Base-by-base conservation (phyloP, 257 asterid species). In the Solanum corneliomulleri region DNA sequence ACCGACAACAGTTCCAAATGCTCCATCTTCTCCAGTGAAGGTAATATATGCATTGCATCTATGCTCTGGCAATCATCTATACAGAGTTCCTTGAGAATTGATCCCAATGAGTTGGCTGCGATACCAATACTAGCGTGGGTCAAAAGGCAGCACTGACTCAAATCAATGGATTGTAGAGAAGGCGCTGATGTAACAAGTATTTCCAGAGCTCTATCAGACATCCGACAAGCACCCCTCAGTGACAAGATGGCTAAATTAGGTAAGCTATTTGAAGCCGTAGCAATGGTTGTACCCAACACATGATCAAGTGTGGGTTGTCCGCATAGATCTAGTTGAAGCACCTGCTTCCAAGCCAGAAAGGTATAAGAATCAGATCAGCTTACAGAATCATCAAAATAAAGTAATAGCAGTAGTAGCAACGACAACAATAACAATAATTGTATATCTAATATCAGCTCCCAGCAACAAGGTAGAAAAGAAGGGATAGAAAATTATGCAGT, bases 201-300 rank as follows among this genome's bases (percentile, higher is more conserved):
- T 90, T 88, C 90, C 80, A 96, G 86, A 49, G 96, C 98, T 45
- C 60, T 45, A 87, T 96, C 98, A 20, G 96, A 87, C 80, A 96
- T 89, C 85, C 96, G 98, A 71, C 95, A 92, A 16, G 99, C 99
- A 41, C 99, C 99, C 94, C 96, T 96, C 86, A 96, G 92, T 77
- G 99, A 95, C 87, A 96, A 10, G 44, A 91, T 90, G 33, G 85
- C 87, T 88, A 96, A 87, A 62, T 89, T 93, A 83, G 94, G 91
- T 74, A 96, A 92, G 82, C 89, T 87, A 64, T 49, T 89, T 29
- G 89, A 75, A 85, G 91, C 75, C 77, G 72, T 86, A 88, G 91
- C 82, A 15, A 91, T 90, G 66, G 90, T 81, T 76, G 89, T 86
- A 39, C 44, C 88, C 87, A 96, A 90, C 16, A 89, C 91, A 77